A percentile compares a stretch with the other conserved stretches of the same genome.
Evolutionary conservation across 805 yeast species (phyloP).

Genomic region (Saccharomycopsis sp.): DNA sequence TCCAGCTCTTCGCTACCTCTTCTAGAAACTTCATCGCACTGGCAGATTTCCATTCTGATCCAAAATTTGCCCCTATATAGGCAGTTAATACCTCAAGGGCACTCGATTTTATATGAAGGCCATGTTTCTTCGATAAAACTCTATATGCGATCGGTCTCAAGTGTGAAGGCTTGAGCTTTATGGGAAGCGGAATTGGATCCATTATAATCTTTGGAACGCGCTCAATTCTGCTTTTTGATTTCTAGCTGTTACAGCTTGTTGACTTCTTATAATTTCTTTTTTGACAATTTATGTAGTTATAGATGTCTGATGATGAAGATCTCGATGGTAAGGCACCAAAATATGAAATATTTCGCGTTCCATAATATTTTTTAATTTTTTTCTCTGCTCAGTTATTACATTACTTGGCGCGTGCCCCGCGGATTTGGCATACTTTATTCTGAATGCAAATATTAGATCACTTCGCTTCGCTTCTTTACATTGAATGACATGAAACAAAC

Average conservation of each 20-base stretch:
- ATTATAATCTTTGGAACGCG: background rate
- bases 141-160: constrained; percentile 90
- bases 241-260: no score
- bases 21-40: constrained; percentile 62
- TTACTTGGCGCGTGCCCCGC: background rate
- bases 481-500: no score
- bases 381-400: no score
- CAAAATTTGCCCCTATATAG: constrained; percentile 70
- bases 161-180: constrained; percentile 70
- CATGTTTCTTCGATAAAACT: constrained; percentile 84
- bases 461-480: no score
- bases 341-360: background rate
- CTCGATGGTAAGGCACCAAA: no score
- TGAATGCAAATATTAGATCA: no score
- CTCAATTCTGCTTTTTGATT: no score
- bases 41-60: constrained; percentile 77
- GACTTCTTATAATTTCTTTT: no score
- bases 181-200: constrained; percentile 54
- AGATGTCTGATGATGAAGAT: no score
- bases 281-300: no score
- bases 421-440: background rate
- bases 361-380: no score
- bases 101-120: constrained; percentile 79
- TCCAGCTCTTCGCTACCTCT: constrained; percentile 76
- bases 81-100: constrained; percentile 71